Base-by-base conservation (phyloP, 441 rosid species). In the Iberis amara region DNA sequence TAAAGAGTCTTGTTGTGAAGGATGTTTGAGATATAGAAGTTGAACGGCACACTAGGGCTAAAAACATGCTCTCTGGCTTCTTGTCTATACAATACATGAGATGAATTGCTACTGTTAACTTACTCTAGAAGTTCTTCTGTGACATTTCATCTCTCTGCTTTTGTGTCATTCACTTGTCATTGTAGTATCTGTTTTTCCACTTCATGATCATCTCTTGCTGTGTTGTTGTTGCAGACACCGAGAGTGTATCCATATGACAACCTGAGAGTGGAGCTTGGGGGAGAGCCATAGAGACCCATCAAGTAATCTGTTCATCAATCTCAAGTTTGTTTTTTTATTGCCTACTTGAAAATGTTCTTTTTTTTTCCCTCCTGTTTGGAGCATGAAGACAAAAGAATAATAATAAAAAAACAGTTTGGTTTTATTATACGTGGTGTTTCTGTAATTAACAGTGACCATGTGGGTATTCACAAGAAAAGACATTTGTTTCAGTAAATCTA, bases 211-310 rank as follows among this genome's bases (percentile, higher is more conserved):
- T 56, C 27, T 55, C n/a, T 42, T 35, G 40, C 44, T 61, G 39
- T 70, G 35, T 52, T 61, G 61, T 58, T 56, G 61, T 14, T 55
- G 55, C 76, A 91, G 96, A 57, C 89, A 9, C 95, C 95, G 6
- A 85, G 85, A 71, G 95, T 83, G 11, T 91, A 81, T 64, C 96
- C 98, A 4, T 91, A 85, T 43, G 94, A 87, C 79, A 88, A 91
- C 74, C 71, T 91, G 65, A 80, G 84, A 42, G 95, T 79, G 69
- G 98, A 91, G 83, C 98, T 91, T 55, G 98, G 98, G 4, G 95
- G 91, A 71, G 94, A 87, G 67, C 91, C 85, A 38, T 81, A 79
- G 68, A 66, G 27, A 41, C 47, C 53, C 18, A 59, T 24, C 47
- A 47, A 21, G 15, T 48, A 11, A 47, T 48, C 45, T 39, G 3